Conservation (phyloP, 768 basidiomycete genomes). For the Macrolepiota dolichaula region DNA sequence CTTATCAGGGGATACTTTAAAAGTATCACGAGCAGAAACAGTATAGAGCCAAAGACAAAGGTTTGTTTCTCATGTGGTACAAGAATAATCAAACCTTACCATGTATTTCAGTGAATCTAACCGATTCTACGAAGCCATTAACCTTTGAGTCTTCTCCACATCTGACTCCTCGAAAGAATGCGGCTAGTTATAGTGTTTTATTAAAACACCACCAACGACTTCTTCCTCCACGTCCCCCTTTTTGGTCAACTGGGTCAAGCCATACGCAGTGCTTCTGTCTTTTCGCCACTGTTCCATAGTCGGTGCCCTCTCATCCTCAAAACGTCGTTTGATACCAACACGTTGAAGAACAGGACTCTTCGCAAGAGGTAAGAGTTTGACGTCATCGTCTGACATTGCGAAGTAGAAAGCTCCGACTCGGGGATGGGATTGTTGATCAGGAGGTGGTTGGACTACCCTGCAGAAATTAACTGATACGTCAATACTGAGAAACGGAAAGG, state of each 20-base stretch:
- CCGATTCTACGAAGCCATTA: too few relatives aligned
- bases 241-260: conserved; percentile 39
- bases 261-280: conserved; percentile 49
- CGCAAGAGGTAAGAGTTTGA: conserved; percentile 39
- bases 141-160: too few relatives aligned
- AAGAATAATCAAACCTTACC: too few relatives aligned
- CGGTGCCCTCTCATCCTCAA: conserved; percentile 38
- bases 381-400: conserved; percentile 45
- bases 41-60: too few relatives aligned
- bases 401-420: conserved; percentile 63
- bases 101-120: too few relatives aligned
- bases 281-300: conserved; percentile 53
- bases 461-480: background rate
- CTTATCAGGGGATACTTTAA: too few relatives aligned
- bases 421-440: conserved; percentile 44
- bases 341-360: conserved; percentile 48
- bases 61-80: too few relatives aligned
- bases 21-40: too few relatives aligned
- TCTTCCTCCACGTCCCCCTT: conserved; percentile 52
- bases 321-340: conserved; percentile 34
- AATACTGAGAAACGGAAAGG: background rate
- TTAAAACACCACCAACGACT: conserved; percentile 47
- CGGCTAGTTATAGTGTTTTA: conserved; percentile 52
- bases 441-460: conserved; percentile 56
- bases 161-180: too few relatives aligned